A percentile compares a stretch with the other conserved stretches of the same genome.
Evolutionary conservation across 2,329 filamentous ascomycete species (phyloP).

Genomic region (Triangularia verruculosa): DNA sequence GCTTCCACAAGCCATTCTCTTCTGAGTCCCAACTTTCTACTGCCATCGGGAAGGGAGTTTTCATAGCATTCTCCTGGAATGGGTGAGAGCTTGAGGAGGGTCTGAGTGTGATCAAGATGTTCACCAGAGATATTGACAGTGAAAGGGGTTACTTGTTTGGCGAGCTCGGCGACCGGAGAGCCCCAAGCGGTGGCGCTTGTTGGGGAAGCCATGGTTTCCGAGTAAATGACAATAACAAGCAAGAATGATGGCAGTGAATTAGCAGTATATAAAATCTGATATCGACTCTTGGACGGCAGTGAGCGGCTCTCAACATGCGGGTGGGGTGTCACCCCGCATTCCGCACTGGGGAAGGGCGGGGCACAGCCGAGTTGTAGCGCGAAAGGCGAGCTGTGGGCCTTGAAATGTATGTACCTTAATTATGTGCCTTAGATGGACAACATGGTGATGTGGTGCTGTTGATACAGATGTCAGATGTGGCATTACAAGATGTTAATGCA

Average conservation of each 20-base stretch:
- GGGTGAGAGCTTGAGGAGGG: conserved; percentile 12
- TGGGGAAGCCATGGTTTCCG: background rate
- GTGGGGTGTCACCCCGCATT: background rate
- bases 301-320: background rate
- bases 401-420: background rate
- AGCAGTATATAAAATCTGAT: background rate
- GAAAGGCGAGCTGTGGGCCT: background rate
- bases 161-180: background rate
- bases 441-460: background rate
- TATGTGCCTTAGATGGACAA: background rate
- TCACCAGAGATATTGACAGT: conserved; percentile 12
- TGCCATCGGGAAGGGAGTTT: conserved; percentile 13
- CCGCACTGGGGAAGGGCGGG: background rate
- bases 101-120: conserved; percentile 24
- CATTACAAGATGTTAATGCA: too few species aligned
- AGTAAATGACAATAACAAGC: too few species aligned
- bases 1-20: conserved; percentile 45
- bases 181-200: background rate
- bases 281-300: background rate
- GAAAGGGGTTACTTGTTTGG: conserved; percentile 7
- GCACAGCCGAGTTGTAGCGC: background rate
- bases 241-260: background rate
- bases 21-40: conserved; percentile 6
- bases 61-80: conserved; percentile 16
- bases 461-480: background rate